phyloP scores from a whole-genome alignment of 306 rosid species.

The Prunus salicina region DNA sequence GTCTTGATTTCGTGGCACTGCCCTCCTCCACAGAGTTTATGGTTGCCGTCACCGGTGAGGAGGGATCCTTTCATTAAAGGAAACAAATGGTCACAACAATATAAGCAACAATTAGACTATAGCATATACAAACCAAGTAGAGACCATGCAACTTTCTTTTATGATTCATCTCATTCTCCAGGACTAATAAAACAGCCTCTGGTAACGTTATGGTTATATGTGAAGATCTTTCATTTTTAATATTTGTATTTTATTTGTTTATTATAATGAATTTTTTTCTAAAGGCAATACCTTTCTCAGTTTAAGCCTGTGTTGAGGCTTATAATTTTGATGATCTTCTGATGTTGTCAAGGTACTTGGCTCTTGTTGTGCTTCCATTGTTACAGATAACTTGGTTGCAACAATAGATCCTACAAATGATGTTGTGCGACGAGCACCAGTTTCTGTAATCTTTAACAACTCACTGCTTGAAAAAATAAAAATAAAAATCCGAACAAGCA shows the following conservation, averaged over 20 bases:
- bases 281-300: constrained; percentile 31
- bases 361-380: constrained; percentile 29
- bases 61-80: constrained; percentile 26
- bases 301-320: constrained; percentile 15
- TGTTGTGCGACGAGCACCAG: constrained; percentile 29
- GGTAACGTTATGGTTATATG: background rate
- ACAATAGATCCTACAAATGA: constrained; percentile 34
- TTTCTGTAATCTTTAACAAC: constrained; percentile 31
- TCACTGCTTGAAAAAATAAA: constrained; percentile 36
- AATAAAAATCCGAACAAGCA: constrained; percentile 3
- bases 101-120: background rate
- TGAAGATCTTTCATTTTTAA: background rate
- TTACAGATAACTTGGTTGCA: constrained; percentile 28
- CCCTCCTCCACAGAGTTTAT: constrained; percentile 19
- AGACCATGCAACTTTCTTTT: background rate
- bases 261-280: background rate
- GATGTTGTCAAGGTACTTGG: constrained; percentile 21
- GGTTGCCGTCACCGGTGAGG: constrained; percentile 19
- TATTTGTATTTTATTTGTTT: background rate
- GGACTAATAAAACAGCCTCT: background rate
- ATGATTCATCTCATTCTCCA: background rate
- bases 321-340: constrained; percentile 16
- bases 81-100: background rate
- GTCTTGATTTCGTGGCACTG: constrained; percentile 21
- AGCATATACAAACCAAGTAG: constrained; percentile 4